Evolutionary conservation across 179 eudicot genomes (phyloP).

Genomic region (Silene noctiflora): DNA sequence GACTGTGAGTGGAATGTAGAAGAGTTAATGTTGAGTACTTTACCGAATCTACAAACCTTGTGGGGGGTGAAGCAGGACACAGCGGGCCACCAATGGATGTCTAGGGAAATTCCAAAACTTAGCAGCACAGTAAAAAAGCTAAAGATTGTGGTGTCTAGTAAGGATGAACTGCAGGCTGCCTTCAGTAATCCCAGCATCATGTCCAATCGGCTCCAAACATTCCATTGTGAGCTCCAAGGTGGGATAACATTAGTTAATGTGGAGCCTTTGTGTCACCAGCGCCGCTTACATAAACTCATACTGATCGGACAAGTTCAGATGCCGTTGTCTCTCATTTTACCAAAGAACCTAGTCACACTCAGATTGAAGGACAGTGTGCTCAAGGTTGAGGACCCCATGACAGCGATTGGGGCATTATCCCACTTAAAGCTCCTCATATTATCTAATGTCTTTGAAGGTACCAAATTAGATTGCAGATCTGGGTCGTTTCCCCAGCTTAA

Average conservation of each 20-base stretch:
- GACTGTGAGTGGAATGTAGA: slow-evolving; percentile 12
- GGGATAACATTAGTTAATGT: slow-evolving; percentile 3
- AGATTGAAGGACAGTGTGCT: slow-evolving; percentile 14
- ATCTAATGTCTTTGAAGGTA: neutral
- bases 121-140: slow-evolving; percentile 22
- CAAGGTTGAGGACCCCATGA: slow-evolving; percentile 17
- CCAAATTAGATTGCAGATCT: neutral
- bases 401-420: slow-evolving; percentile 23
- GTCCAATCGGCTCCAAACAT: slow-evolving; percentile 9
- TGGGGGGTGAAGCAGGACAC: slow-evolving; percentile 25
- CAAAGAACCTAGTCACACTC: slow-evolving; percentile 23
- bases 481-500: slow-evolving; percentile 29
- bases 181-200: slow-evolving; percentile 20
- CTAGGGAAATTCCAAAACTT: slow-evolving; percentile 18
- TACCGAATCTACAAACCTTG: slow-evolving; percentile 24
- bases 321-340: slow-evolving; percentile 12
- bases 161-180: slow-evolving; percentile 2
- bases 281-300: slow-evolving; percentile 19
- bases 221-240: slow-evolving; percentile 12
- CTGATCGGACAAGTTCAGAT: slow-evolving; percentile 11
- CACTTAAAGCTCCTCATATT: slow-evolving; percentile 19
- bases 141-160: slow-evolving; percentile 10
- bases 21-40: slow-evolving; percentile 14
- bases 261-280: slow-evolving; percentile 10
- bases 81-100: slow-evolving; percentile 11